phyloP scores from a whole-genome alignment of 495 filamentous ascomycete genomes.

The Lophiostoma macrostomum region DNA sequence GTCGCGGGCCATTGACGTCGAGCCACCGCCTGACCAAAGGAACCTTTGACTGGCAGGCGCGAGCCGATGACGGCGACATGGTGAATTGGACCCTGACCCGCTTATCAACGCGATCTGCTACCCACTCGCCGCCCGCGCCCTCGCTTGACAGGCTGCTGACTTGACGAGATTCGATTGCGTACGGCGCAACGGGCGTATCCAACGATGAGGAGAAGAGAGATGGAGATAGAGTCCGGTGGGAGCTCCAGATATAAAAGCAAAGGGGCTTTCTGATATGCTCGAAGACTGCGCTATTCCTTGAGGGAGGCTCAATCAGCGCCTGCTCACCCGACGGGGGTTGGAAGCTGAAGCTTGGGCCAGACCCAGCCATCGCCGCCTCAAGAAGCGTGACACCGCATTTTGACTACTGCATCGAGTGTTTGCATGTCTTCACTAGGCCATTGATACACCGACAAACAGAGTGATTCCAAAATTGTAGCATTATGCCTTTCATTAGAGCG shows the following conservation, averaged over 20 bases:
- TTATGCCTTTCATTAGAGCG: constrained; percentile 2
- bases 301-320: too few species aligned
- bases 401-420: too few species aligned
- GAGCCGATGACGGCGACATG: constrained; percentile 27
- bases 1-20: constrained; percentile 6
- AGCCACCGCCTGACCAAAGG: constrained; percentile 5
- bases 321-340: neutral
- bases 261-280: too few species aligned
- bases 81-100: neutral
- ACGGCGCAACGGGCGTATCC: too few species aligned
- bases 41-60: constrained; percentile 16
- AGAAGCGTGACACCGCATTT: constrained; percentile 5
- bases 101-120: constrained; percentile 29
- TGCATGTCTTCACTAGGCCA: too few species aligned
- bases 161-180: constrained; percentile 21
- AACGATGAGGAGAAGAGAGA: neutral
- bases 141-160: neutral
- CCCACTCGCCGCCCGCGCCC: constrained; percentile 18
- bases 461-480: too few species aligned
- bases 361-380: neutral
- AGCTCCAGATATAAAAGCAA: neutral
- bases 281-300: too few species aligned
- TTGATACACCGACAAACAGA: too few species aligned
- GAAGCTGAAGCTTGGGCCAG: neutral
- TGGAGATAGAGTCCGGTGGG: neutral